Conservation (phyloP, 805 yeast genomes). For the Isabelozyma gotoi region DNA sequence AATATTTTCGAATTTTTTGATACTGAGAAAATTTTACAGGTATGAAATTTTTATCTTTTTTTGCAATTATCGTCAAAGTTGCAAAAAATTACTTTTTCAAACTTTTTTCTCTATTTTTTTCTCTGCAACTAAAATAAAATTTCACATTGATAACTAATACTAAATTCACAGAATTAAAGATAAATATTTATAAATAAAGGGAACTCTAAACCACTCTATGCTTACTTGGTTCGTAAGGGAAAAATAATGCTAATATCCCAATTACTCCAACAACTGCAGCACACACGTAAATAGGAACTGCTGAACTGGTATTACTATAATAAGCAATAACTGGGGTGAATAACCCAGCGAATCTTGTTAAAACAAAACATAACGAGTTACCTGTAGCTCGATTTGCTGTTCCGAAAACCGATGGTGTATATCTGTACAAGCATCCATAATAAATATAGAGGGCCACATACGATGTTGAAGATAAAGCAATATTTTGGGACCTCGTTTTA, state of each 20-base stretch:
- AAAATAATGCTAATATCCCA: constrained; percentile 29
- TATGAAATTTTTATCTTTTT: no score
- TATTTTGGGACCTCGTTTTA: constrained; percentile 48
- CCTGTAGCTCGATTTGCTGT: constrained; percentile 37
- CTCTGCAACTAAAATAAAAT: no score
- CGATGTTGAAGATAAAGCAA: constrained; percentile 39
- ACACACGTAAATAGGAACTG: constrained; percentile 36
- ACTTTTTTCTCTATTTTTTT: no score
- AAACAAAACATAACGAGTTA: constrained; percentile 30
- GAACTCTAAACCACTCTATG: constrained; percentile 22
- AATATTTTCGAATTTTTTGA: no score
- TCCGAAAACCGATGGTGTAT: constrained; percentile 37
- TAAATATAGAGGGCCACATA: constrained; percentile 42
- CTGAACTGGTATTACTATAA: constrained; percentile 23
- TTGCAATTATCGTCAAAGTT: no score
- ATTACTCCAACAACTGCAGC: constrained; percentile 32
- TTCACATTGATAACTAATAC: no score
- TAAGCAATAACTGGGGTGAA: constrained; percentile 36
- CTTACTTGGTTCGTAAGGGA: constrained; percentile 36
- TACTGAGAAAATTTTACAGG: no score
- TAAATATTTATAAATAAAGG: background rate
- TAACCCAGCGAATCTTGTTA: constrained; percentile 28
- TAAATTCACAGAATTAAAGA: no score
- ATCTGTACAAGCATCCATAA: constrained; percentile 33
- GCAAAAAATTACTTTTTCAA: no score